Evolutionary conservation across 306 rosid species (phyloP).

Genomic region (Psophocarpus tetragonolobus): DNA sequence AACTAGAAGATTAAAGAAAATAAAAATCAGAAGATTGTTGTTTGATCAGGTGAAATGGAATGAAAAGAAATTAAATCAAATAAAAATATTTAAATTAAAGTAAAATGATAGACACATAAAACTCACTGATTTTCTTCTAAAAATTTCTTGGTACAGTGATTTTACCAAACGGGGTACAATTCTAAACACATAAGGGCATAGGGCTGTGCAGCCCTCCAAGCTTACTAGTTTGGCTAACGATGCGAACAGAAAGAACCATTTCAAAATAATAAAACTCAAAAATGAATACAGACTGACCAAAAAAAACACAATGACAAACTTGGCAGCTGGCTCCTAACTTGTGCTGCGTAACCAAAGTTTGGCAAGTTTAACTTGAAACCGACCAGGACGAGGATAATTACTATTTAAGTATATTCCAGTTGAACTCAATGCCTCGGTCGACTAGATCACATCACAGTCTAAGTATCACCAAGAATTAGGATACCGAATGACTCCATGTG

Average conservation of each 20-base stretch:
- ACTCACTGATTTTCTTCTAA: too few species aligned
- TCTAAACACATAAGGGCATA: neutral
- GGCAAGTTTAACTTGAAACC: neutral
- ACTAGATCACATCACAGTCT: neutral
- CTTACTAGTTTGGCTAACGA: neutral
- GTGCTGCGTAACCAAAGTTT: constrained; percentile 11
- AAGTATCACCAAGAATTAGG: neutral
- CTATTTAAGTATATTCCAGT: neutral
- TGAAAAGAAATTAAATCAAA: too few species aligned
- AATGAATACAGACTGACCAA: neutral
- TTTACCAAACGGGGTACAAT: neutral
- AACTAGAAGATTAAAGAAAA: too few species aligned
- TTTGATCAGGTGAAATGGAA: too few species aligned
- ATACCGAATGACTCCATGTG: neutral
- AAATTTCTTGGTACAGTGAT: too few species aligned
- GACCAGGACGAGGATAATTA: neutral
- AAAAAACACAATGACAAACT: too few species aligned
- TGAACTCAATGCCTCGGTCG: neutral
- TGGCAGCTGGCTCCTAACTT: neutral
- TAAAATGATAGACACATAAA: too few species aligned
- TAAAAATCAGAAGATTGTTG: neutral
- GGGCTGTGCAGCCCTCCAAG: neutral
- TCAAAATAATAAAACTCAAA: constrained; percentile 4
- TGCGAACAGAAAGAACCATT: neutral
- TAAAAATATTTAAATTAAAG: too few species aligned